Evolutionary conservation across 2,329 filamentous ascomycete species (phyloP).

Genomic region (Phialemonium atrogriseum): DNA sequence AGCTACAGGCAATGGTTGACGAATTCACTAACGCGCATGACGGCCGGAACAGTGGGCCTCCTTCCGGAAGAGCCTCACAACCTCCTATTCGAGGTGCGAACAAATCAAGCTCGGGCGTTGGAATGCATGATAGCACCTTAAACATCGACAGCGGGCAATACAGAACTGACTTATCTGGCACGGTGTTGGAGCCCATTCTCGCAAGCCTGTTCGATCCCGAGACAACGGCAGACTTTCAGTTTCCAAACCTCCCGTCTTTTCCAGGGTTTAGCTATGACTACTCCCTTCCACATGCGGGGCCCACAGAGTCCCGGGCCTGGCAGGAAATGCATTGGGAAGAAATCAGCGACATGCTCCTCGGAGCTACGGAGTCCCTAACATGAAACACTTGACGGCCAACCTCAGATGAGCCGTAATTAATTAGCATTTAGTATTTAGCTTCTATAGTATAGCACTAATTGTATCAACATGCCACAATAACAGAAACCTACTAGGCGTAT

Average conservation of each 20-base stretch:
- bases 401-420: too few species aligned
- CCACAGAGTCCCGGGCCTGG: conserved; percentile 3
- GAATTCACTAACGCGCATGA: conserved; percentile 6
- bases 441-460: too few species aligned
- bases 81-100: not conserved
- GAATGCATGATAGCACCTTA: not conserved
- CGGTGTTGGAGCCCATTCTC: not conserved
- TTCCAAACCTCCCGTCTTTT: too few species aligned
- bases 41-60: not conserved
- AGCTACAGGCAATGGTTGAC: conserved; percentile 17
- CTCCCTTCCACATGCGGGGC: not conserved
- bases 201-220: not conserved
- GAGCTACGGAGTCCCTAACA: too few species aligned
- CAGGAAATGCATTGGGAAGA: conserved; percentile 7
- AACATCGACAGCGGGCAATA: not conserved
- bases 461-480: too few species aligned
- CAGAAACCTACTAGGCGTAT: too few species aligned
- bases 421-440: too few species aligned
- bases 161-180: not conserved
- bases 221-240: too few species aligned
- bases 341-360: conserved; percentile 7
- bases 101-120: not conserved
- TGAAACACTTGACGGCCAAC: too few species aligned
- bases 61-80: too few species aligned
- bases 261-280: too few species aligned